Conservation (phyloP, 2,329 filamentous ascomycete species). For the Calycina herbarum region DNA sequence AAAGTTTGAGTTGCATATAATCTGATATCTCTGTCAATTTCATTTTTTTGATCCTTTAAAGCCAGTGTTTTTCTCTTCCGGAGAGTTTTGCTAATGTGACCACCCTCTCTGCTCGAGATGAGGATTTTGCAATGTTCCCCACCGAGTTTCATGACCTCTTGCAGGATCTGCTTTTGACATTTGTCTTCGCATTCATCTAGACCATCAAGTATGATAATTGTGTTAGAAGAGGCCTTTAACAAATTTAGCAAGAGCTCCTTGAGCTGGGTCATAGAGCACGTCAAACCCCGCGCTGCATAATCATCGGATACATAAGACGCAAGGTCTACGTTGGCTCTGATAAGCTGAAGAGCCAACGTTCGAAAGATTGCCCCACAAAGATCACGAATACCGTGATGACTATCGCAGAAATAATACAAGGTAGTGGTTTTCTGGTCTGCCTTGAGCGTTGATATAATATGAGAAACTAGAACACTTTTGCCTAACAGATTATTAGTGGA, state of each 20-base stretch:
- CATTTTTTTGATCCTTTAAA: constrained; percentile 11
- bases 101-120: constrained; percentile 20
- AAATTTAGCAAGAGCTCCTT: constrained; percentile 14
- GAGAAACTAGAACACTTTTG: constrained; percentile 18
- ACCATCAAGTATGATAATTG: constrained; percentile 19
- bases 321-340: constrained; percentile 5
- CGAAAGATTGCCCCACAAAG: constrained; percentile 18
- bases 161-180: constrained; percentile 14
- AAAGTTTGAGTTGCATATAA: constrained; percentile 9
- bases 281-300: constrained; percentile 14
- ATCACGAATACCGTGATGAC: constrained; percentile 13
- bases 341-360: constrained; percentile 14
- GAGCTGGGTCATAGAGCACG: neutral
- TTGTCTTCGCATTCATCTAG: constrained; percentile 18
- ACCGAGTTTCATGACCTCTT: constrained; percentile 12
- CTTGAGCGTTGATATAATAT: constrained; percentile 13
- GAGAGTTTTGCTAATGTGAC: constrained; percentile 12
- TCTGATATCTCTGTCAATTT: constrained; percentile 16
- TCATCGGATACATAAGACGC: constrained; percentile 14
- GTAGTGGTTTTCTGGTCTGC: constrained; percentile 10
- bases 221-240: constrained; percentile 5
- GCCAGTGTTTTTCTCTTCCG: constrained; percentile 15
- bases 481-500: constrained; percentile 7
- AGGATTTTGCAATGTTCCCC: constrained; percentile 16
- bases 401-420: constrained; percentile 20